These are phyloP conservation scores for Colletotrichum aenigma DNA, from an alignment of 2,329 filamentous ascomycete species.

Conservation along the genomic window DNA sequence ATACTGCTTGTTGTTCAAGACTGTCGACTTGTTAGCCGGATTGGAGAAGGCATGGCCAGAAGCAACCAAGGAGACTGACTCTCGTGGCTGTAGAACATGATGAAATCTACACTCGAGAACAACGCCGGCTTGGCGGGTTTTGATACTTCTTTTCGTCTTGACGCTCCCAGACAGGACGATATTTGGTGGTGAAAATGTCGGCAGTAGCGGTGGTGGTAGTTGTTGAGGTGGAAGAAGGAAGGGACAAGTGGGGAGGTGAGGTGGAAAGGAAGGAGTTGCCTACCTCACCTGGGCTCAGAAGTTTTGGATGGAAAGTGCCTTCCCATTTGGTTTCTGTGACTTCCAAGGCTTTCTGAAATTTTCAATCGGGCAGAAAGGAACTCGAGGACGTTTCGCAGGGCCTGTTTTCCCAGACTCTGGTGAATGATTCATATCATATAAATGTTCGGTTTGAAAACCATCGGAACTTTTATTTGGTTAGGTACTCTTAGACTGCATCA, in stretches of 20 bases:
- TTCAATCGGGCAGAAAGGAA: background rate
- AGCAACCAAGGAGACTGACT: conserved; percentile 58
- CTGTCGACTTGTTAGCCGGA: conserved; percentile 41
- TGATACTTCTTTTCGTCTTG: background rate
- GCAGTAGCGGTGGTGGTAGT: background rate
- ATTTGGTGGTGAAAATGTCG: background rate
- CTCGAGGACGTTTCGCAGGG: background rate
- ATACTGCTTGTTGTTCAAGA: conserved; percentile 85
- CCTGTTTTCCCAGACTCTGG: background rate
- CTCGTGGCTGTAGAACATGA: conserved; percentile 96
- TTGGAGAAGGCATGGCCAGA: background rate
- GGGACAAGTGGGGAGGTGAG: background rate
- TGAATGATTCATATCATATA: background rate
- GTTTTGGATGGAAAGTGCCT: background rate
- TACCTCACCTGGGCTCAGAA: too few relatives aligned
- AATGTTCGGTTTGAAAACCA: background rate
- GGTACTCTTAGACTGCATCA: background rate
- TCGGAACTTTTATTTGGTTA: background rate
- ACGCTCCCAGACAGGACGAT: background rate
- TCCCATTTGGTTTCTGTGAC: background rate
- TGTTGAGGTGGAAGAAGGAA: background rate
- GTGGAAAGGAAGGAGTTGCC: background rate
- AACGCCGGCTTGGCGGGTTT: background rate
- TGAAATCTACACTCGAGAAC: conserved; percentile 16
- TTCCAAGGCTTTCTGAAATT: background rate